Evolutionary conservation across 345 rosid species (phyloP), one percentile per base, ranked within the genome.

Genomic region (Alliaria petiolata): DNA sequence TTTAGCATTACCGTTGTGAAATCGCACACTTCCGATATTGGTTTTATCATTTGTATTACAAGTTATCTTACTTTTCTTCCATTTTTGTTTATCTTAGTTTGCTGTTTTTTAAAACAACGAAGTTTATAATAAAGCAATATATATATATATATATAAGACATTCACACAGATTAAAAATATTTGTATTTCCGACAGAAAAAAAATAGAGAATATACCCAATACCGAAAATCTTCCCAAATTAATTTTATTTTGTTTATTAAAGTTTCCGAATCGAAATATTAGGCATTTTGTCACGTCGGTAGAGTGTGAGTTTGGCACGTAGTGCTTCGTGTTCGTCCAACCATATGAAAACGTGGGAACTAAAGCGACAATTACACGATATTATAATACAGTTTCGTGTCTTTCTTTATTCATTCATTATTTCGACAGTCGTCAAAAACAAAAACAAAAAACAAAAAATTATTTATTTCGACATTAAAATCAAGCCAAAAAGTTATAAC

Each of bases 261-360:
- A n/a, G n/a, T n/a, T 69, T 14, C 14, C 12, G 7, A 47, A 28
- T 8, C n/a, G n/a, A n/a, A 20, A 15, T 28, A 42, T 22, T 46
- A 17, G 13, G 33, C 15, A 35, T 14, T n/a, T 62, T 40, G 54
- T 35, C 62, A 63, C 64, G 70, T 64, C 13, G 63, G 56, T 63
- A 57, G 57, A 63, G 35, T 57, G 51, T 17, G 45, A 30, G 76
- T 72, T 64, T 34, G 64, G 70, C 76, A 63, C 69, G 76, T 63
- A 43, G 20, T 63, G 47, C 14, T 72, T 72, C 77, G 77, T 72
- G 77, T 65, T 64, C 40, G 42, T 45, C 65, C 77, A 55, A 62
- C 69, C 30, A 30, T 61, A 40, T 61, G 36, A 71, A 55, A 71
- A 70, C 63, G 76, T 62, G 69, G 30, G 16, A 31, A 34, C 55